Percentiles rank a stretch among this genome's conserved stretches.
These are phyloP conservation scores for Conticribra weissflogii DNA, from an alignment of 108 stramenopile genomes.

Conservation along the genomic window DNA sequence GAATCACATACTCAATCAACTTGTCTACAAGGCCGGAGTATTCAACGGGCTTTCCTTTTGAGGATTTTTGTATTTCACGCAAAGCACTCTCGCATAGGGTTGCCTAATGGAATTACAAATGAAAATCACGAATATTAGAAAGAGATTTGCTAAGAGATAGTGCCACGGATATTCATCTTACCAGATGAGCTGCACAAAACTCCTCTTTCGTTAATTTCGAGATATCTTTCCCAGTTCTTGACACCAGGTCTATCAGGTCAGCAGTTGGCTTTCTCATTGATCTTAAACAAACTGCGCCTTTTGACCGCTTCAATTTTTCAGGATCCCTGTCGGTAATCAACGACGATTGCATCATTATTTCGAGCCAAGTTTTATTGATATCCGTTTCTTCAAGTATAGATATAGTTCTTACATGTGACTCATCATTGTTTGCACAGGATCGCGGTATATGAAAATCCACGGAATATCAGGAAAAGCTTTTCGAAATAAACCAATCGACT, in stretches of 20 bases:
- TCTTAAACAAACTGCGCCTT: slow-evolving; percentile 40
- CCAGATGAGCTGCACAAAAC: slow-evolving; percentile 84
- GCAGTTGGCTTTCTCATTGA: slow-evolving; percentile 26
- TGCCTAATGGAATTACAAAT: slow-evolving; percentile 40
- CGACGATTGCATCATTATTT: too few relatives aligned
- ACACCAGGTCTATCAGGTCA: slow-evolving; percentile 46
- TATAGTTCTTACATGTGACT: slow-evolving; percentile 59
- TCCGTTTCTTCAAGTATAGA: too few relatives aligned
- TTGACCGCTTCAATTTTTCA: slow-evolving; percentile 2
- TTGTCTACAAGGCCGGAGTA: slow-evolving; percentile 70
- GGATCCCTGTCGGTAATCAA: too few relatives aligned
- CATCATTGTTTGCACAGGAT: slow-evolving; percentile 92
- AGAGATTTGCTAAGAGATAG: too few relatives aligned
- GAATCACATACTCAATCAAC: slow-evolving; percentile 60
- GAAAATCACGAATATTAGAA: too few relatives aligned
- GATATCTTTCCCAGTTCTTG: slow-evolving; percentile 18
- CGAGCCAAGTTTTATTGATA: too few relatives aligned
- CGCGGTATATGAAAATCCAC: slow-evolving; percentile 92
- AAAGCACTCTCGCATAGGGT: slow-evolving; percentile 63
- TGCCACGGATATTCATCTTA: slow-evolving; percentile 37
- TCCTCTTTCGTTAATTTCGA: slow-evolving; percentile 56
- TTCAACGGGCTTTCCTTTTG: slow-evolving; percentile 62
- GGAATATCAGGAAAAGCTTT: slow-evolving; percentile 82
- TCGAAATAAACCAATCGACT: slow-evolving; percentile 61
- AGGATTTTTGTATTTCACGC: slow-evolving; percentile 17